Base-by-base conservation (phyloP, 1,139 yeast species). In the Debaryomyces coudertii region DNA sequence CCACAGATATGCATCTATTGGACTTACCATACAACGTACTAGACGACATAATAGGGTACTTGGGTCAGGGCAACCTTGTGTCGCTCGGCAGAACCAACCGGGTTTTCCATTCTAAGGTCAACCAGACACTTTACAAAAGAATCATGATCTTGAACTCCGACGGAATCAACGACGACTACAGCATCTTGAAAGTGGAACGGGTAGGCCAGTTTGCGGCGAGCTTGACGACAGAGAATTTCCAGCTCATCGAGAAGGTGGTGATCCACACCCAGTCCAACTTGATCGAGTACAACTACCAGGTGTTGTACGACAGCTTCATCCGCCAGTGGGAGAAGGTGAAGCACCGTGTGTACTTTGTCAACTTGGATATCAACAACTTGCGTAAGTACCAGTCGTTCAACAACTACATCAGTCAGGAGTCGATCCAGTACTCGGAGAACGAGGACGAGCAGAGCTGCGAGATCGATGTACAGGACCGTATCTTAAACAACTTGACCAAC, bases 301-400 rank as follows among this genome's bases (percentile, higher is more conserved):
- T 49, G 9, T 49, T 63, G 12, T 63, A 62, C 42, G 49, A 52
- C 23, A 50, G 44, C 29, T 20, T 62, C 4, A 50, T 47, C 29
- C 43, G 46, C 20, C 49, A 56, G 12, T 60, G 64, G 65, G 56
- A 54, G 36, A 18, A 18, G 12, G 43, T 40, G 14, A 41, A 45
- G 27, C 62, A 56, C 37, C 47, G 46, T 24, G 47, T 63, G 18
- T 41, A 48, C 12, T 53, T 62, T 33, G 52, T 52, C 29, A 62
- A 62, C 46, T 55, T 56, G 45, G 67, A 63, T 42, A 51, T 58
- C 31, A 51, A 49, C 36, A 63, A 60, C 44, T 52, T 62, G 37
- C 53, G 67, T 12, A 49, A 48, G 16, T 48, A 48, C 42, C 55
- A 55, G 38, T 56, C 63, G 15, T 50, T 62, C 46, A 56, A 53